Base-by-base conservation (phyloP, 1,139 yeast species). In the Saccharomyces hybrid region DNA sequence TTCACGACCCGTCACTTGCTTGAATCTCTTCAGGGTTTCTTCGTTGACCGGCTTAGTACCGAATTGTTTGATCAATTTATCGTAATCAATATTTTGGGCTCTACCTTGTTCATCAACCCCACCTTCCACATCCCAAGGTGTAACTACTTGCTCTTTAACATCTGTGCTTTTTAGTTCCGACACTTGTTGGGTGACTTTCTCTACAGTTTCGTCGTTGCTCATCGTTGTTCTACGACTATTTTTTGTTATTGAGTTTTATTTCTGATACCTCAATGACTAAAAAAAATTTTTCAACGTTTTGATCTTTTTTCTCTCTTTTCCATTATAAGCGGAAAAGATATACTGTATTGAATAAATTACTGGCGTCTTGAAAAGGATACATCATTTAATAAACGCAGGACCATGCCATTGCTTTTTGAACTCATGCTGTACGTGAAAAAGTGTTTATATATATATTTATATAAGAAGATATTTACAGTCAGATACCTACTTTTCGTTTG, bases 41-140 rank as follows among this genome's bases (percentile, higher is more conserved):
- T 77, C 73, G 14, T 83, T 78, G 64, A 93, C 84, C 52, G 78
- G 77, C 60, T 77, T 83, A 50, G 99, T 91, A 61, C 99, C 99
- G 67, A 93, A 93, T 70, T 88, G 89, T 60, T 78, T 76, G 63
- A 89, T 86, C 63, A 93, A 78, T 73, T 88, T 88, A 59, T 87
- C 93, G 72, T 93, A 93, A 73, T 93, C 97, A 61, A 93, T 91
- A 34, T 84, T 91, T 69, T 86, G 90, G 23, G 87, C 81, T 66
- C 86, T 77, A 50, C 99, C 99, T 53, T 67, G 57, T 65, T 90
- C 96, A 52, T 88, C 96, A 50, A 91, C 95, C 3, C 98, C 99
- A 57, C 99, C 99, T 73, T 88, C 97, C 28, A 95, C 99, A 70
- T 93, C 98, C 98, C 99, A 93, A 50, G 99, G 99, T 0, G 99